Conservation (phyloP, 106 monocot species). For the Chionographis japonica region DNA sequence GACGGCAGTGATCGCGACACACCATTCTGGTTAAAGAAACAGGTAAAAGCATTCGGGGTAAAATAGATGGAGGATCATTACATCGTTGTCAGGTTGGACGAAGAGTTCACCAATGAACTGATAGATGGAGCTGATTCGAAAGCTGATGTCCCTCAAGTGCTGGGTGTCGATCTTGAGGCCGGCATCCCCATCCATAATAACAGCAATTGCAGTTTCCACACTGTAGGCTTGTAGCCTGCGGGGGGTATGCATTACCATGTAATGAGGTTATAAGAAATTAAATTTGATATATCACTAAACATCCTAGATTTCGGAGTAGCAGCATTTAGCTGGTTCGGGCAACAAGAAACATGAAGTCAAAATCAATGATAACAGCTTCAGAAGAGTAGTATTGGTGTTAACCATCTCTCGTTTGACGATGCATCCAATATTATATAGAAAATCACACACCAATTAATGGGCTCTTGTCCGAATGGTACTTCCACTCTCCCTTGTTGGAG, state of each 20-base stretch:
- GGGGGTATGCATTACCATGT: background rate
- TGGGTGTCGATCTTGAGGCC: slow-evolving; percentile 61
- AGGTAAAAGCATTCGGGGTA: background rate
- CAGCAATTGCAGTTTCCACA: slow-evolving; percentile 59
- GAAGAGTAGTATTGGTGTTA: no score
- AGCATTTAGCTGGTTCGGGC: background rate
- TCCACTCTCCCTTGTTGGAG: no score
- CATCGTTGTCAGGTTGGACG: slow-evolving; percentile 50
- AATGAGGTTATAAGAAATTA: no score
- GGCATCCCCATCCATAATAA: slow-evolving; percentile 41
- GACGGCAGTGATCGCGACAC: no score
- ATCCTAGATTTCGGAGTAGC: background rate
- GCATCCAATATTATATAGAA: no score
- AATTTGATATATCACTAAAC: no score
- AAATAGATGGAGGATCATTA: slow-evolving; percentile 4
- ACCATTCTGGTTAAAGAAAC: background rate
- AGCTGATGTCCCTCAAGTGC: slow-evolving; percentile 41
- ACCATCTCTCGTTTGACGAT: no score
- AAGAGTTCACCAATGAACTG: slow-evolving; percentile 93
- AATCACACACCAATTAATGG: no score
- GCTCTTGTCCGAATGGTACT: no score
- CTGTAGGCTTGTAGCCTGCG: slow-evolving; percentile 54
- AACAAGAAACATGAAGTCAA: no score
- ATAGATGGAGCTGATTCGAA: slow-evolving; percentile 59
- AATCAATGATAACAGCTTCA: no score